phyloP scores from a whole-genome alignment of 371 early-diverging fungal species.

The Mortierella sp. region DNA sequence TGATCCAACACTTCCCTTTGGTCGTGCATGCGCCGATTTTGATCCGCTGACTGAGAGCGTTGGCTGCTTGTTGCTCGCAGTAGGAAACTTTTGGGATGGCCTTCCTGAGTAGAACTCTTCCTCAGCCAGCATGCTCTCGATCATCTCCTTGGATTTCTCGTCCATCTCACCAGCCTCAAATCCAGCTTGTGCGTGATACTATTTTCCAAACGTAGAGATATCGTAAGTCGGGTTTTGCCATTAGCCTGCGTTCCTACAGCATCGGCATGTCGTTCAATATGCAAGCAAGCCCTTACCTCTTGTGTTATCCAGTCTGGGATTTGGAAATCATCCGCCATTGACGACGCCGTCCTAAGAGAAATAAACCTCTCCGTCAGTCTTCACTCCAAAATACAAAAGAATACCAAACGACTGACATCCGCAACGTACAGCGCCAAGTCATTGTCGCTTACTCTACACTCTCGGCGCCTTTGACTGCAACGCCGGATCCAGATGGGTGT shows the following conservation, averaged over 20 bases:
- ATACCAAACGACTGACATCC: background rate
- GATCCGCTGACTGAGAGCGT: background rate
- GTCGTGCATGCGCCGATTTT: background rate
- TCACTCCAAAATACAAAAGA: background rate
- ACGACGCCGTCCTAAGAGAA: conserved; percentile 6
- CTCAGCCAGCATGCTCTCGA: conserved; percentile 80
- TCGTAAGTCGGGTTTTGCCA: background rate
- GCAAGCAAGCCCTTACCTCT: conserved; percentile 27
- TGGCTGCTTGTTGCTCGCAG: background rate
- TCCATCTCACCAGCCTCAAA: conserved; percentile 65
- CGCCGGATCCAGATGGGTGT: background rate
- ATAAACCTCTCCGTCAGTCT: background rate
- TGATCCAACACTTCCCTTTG: background rate
- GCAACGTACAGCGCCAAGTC: too few species aligned
- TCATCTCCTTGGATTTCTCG: conserved; percentile 68
- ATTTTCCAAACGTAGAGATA: background rate
- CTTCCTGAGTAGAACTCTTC: conserved; percentile 73
- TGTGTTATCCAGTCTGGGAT: conserved; percentile 54
- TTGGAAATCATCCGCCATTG: conserved; percentile 31
- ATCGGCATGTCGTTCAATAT: too few species aligned
- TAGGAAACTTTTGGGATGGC: background rate
- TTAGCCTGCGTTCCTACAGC: background rate
- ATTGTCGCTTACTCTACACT: conserved; percentile 17
- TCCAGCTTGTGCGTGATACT: conserved; percentile 40
- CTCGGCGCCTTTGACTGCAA: background rate